Evolutionary conservation across 2,329 filamentous ascomycete genomes (phyloP), one percentile per base, ranked within the genome.

Genomic region (Xylaria sp.): DNA sequence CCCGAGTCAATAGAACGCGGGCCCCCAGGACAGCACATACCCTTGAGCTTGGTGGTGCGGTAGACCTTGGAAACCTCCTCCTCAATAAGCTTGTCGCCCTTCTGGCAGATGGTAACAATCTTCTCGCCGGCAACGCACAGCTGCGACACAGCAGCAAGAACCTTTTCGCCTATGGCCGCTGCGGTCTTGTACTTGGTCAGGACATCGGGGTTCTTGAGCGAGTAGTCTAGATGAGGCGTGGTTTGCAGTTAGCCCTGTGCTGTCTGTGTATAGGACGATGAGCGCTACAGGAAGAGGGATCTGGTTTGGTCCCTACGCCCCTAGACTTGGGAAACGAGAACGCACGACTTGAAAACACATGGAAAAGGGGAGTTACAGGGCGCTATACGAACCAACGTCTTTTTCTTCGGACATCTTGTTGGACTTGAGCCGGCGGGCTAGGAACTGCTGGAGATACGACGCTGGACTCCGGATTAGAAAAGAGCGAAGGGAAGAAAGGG

Each of bases 151-250:
- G 90, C 90, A 73, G 93, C 92, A 71, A 99, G 88, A 71, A 96
- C 94, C 83, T 94, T 97, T 79, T 97, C 92, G 54, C 94, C 95
- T 80, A 99, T 98, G 78, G 91, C 86, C 67, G 92, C 94, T 61
- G 95, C 95, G 70, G 91, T 94, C 89, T 97, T 98, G 87, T 98
- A 98, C 86, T 98, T 99, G 82, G 95, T 98, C 73, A 99, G 87
- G 74, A 93, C 97, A 78, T 96, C 92, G 66, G 92, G 92, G 84
- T 96, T 95, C 79, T 89, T 92, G 79, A 97, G 88, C 71, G 91
- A 87, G 83, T 96, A 94, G 78, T 96, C 92, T 96, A 72, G n/a
- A 33, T n/a, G 31, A 50, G 9, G 49, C 40, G 46, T 28, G 47
- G 55, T 19, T 15, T 17, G 37, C 61, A 57, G 57, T 73, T 59